Evolutionary conservation across 208 protist species (phyloP).

Genomic region (Trypanosoma grayi): DNA sequence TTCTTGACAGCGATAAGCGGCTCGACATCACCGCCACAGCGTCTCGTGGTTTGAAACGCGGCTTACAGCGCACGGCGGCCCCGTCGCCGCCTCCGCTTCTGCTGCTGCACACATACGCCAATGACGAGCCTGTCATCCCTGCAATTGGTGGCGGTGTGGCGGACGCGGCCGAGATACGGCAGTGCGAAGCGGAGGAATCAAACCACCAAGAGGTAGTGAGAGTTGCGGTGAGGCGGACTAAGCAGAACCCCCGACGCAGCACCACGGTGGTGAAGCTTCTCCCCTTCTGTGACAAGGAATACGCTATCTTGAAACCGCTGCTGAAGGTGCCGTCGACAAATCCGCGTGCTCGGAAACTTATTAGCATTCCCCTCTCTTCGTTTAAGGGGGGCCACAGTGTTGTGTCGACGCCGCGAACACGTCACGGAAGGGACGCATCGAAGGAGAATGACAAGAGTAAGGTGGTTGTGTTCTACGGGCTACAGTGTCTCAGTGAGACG

Average conservation of each 20-base stretch:
- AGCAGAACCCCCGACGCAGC: conserved; percentile 39
- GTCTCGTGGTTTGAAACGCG: not conserved
- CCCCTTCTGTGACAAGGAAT: conserved; percentile 73
- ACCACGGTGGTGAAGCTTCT: conserved; percentile 76
- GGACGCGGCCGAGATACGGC: not conserved
- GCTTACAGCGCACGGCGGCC: not conserved
- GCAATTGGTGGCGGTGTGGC: not conserved
- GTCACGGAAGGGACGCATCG: not conserved
- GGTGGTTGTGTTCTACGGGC: conserved; percentile 67
- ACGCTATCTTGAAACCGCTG: conserved; percentile 68
- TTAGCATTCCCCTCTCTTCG: conserved; percentile 36
- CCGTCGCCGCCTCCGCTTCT: no score
- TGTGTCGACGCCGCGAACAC: conserved; percentile 28
- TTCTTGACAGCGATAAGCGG: conserved; percentile 9
- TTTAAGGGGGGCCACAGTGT: conserved; percentile 20
- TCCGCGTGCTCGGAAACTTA: conserved; percentile 52
- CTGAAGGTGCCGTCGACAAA: conserved; percentile 76
- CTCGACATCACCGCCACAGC: not conserved
- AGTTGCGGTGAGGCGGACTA: conserved; percentile 29
- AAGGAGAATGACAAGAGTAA: conserved; percentile 9
- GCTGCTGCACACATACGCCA: conserved; percentile 12
- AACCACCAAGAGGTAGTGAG: conserved; percentile 24
- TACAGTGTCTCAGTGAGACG: conserved; percentile 79
- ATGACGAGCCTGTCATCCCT: not conserved
- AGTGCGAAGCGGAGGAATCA: conserved; percentile 9